Conservation (phyloP, 2,329 filamentous ascomycete species). For the Trichothecium sympodiale region DNA sequence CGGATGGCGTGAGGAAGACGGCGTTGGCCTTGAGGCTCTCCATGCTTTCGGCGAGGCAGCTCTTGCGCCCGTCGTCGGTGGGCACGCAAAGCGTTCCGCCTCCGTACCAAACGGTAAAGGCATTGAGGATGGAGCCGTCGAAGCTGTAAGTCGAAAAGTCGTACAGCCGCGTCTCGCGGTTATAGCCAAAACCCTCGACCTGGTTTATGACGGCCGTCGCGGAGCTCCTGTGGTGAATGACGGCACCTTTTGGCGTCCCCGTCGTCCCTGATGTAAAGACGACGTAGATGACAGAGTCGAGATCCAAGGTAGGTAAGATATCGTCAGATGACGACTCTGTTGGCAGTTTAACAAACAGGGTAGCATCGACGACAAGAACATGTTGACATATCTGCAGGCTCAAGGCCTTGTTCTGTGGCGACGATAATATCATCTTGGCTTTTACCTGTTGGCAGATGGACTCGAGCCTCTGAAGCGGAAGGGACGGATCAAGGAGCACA, state of each 20-base stretch:
- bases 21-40: conserved; percentile 7
- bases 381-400: no score
- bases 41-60: conserved; percentile 7
- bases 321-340: neutral
- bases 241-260: conserved; percentile 29
- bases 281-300: conserved; percentile 15
- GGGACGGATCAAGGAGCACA: conserved; percentile 15
- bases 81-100: conserved; percentile 8
- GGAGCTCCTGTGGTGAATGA: conserved; percentile 2
- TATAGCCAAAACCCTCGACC: conserved; percentile 28
- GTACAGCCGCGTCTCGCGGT: conserved; percentile 10
- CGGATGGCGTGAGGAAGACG: conserved; percentile 4
- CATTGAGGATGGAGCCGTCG: conserved; percentile 6
- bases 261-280: conserved; percentile 43
- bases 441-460: conserved; percentile 3
- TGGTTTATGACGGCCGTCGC: neutral
- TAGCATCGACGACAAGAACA: neutral
- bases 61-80: conserved; percentile 7
- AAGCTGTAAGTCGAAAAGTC: conserved; percentile 9
- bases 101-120: conserved; percentile 4
- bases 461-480: conserved; percentile 3
- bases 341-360: neutral
- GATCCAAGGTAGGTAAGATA: neutral
- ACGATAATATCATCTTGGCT: conserved; percentile 3
- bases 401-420: conserved; percentile 10